Conservation (phyloP, 139 green algal species). For the Coelastrella sp. region DNA sequence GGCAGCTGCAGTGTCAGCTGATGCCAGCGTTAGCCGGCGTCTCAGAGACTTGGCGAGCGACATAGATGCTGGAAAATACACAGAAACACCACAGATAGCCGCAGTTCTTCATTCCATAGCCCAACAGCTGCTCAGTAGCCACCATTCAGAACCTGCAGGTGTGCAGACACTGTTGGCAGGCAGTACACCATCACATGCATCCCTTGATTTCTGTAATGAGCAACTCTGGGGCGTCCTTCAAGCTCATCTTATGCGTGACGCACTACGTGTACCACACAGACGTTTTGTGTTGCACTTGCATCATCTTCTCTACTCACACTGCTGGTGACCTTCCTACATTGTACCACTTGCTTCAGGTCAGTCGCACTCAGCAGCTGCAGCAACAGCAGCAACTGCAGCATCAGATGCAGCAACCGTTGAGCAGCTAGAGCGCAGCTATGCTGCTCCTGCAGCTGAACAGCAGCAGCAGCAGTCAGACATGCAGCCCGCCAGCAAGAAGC, state of each 20-base stretch:
- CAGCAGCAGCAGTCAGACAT: not conserved
- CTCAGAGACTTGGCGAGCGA: conserved; percentile 8
- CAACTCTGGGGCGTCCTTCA: not conserved
- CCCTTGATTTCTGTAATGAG: not conserved
- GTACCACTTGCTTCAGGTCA: no score
- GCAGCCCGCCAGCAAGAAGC: conserved; percentile 31
- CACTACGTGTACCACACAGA: no score
- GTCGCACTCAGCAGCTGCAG: no score
- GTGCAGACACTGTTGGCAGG: not conserved
- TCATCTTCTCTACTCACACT: no score
- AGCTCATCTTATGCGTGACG: not conserved
- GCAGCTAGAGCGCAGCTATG: conserved; percentile 33
- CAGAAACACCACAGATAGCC: not conserved
- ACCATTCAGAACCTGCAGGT: not conserved
- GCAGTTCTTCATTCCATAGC: not conserved
- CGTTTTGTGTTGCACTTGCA: no score
- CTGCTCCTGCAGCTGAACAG: conserved; percentile 3
- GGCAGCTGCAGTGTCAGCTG: not conserved
- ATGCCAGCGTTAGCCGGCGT: not conserved
- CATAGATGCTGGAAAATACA: not conserved
- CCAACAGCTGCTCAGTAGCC: not conserved
- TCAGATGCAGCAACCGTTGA: conserved; percentile 5
- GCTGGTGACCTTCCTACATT: no score
- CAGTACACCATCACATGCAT: not conserved
- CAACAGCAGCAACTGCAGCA: not conserved